Evolutionary conservation across 495 filamentous ascomycete genomes (phyloP).

Genomic region (Penicillium psychrofluorescens): DNA sequence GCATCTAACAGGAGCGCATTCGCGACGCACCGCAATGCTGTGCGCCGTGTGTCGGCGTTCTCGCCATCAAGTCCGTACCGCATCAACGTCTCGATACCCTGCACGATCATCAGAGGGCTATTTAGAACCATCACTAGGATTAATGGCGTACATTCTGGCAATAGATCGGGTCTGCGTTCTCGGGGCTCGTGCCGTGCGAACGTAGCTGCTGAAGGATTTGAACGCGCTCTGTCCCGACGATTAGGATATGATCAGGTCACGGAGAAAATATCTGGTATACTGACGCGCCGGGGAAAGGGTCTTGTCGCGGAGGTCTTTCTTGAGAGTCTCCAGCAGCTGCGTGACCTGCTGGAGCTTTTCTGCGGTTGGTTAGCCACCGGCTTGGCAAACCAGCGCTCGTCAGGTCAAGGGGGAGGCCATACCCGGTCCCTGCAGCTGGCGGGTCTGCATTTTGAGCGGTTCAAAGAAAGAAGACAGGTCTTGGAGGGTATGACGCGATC

Average conservation of each 20-base stretch:
- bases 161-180: conserved; percentile 72
- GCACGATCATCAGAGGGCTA: conserved; percentile 12
- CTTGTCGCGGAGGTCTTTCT: conserved; percentile 48
- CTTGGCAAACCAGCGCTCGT: conserved; percentile 17
- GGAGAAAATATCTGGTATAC: conserved; percentile 10
- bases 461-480: neutral
- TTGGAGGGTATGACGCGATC: neutral
- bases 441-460: conserved; percentile 17
- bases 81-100: conserved; percentile 71
- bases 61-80: conserved; percentile 62
- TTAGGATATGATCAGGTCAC: neutral
- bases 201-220: conserved; percentile 67
- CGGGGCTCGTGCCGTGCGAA: conserved; percentile 64
- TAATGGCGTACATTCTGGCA: conserved; percentile 52
- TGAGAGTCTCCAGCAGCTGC: conserved; percentile 48
- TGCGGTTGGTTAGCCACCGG: conserved; percentile 17
- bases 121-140: neutral
- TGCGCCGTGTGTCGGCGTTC: conserved; percentile 54
- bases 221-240: conserved; percentile 45
- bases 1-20: conserved; percentile 73
- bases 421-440: conserved; percentile 27
- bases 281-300: conserved; percentile 50
- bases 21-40: conserved; percentile 79
- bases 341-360: conserved; percentile 60
- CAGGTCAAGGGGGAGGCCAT: conserved; percentile 16